A percentile compares a stretch with the other conserved stretches of the same genome.
Conservation (phyloP, 345 rosid genomes). For the Brassica rapa region DNA sequence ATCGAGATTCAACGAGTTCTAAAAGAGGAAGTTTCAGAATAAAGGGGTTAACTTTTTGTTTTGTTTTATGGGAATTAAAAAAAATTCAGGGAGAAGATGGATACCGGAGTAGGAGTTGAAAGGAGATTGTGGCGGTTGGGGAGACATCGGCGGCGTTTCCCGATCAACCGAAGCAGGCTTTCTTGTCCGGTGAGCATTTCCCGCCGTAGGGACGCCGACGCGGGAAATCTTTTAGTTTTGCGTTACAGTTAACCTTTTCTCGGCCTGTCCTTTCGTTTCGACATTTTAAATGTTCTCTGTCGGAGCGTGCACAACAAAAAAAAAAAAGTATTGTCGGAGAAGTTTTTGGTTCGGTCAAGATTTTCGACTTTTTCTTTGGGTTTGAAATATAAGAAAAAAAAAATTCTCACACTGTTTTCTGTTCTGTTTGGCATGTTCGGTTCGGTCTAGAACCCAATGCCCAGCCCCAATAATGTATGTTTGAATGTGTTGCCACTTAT, state of each 20-base stretch:
- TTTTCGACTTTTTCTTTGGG: too few relatives aligned
- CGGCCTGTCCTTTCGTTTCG: not conserved
- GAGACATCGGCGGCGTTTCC: constrained; percentile 71
- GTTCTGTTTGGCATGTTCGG: too few relatives aligned
- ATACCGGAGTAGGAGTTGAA: constrained; percentile 50
- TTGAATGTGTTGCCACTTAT: not conserved
- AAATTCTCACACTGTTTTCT: too few relatives aligned
- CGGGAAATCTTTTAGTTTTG: constrained; percentile 27
- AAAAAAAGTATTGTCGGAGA: too few relatives aligned
- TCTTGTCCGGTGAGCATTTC: constrained; percentile 72
- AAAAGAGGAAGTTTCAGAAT: not conserved
- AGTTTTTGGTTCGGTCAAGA: too few relatives aligned
- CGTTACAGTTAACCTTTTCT: not conserved
- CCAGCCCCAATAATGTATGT: not conserved
- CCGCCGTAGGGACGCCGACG: constrained; percentile 21
- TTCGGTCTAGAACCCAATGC: too few relatives aligned
- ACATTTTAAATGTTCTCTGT: not conserved
- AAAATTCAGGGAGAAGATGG: not conserved
- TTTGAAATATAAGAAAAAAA: too few relatives aligned
- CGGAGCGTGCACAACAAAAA: too few relatives aligned
- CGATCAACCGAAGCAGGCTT: constrained; percentile 69
- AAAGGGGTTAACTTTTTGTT: constrained; percentile 8
- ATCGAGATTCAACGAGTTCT: constrained; percentile 51
- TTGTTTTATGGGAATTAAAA: not conserved
- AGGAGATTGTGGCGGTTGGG: constrained; percentile 59